A percentile compares a stretch with the other conserved stretches of the same genome.
phyloP scores from a whole-genome alignment of 2,329 filamentous ascomycete genomes.

The Penicillium sp. region DNA sequence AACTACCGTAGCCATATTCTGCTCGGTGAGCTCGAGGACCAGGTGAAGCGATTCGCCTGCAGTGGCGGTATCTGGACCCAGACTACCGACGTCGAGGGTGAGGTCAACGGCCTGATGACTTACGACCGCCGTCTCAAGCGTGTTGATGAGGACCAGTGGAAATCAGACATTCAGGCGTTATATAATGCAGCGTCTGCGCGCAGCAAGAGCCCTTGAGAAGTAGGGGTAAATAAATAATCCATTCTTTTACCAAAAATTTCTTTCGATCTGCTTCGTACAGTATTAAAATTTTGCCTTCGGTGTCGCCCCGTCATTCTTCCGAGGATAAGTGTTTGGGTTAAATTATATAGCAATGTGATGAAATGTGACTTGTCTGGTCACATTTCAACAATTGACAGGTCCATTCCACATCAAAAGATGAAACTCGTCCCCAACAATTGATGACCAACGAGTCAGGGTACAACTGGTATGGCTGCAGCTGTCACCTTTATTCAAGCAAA shows the following conservation, averaged over 20 bases:
- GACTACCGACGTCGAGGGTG: constrained; percentile 71
- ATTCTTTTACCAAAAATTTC: neutral
- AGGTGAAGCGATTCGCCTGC: constrained; percentile 58
- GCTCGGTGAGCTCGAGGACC: constrained; percentile 48
- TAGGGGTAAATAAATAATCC: neutral
- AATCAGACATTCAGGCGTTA: constrained; percentile 57
- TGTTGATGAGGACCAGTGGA: constrained; percentile 59
- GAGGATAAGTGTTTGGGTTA: neutral
- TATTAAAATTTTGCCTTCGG: too few species aligned
- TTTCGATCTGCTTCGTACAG: neutral
- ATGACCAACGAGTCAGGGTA: neutral
- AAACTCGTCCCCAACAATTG: neutral
- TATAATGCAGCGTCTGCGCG: constrained; percentile 54
- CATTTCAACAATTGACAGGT: neutral
- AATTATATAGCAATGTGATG: neutral
- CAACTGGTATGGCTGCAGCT: constrained; percentile 1
- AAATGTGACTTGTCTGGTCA: neutral
- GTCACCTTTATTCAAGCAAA: constrained; percentile 13
- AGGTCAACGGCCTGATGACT: constrained; percentile 69
- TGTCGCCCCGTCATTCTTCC: neutral
- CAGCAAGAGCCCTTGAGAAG: constrained; percentile 4
- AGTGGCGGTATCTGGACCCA: constrained; percentile 70
- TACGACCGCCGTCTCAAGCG: constrained; percentile 62
- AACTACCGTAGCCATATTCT: constrained; percentile 63
- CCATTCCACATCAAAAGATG: neutral